Base-by-base conservation (phyloP, 164 flowering plant genomes). In the Kalanchoe fedtschenkoi region DNA sequence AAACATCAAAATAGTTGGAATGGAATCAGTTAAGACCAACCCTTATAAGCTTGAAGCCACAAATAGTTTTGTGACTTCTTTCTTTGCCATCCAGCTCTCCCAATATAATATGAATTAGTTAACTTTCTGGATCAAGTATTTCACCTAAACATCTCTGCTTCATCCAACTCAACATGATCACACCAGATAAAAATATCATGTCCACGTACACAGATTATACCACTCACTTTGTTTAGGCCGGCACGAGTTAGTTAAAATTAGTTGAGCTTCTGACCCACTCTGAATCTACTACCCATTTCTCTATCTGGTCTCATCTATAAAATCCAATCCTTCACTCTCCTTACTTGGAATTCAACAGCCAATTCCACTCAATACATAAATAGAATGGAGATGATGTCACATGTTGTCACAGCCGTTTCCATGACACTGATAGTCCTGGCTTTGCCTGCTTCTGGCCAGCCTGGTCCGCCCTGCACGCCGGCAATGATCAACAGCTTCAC, bases 401-500 rank as follows among this genome's bases (percentile, higher is more conserved):
- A 2, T 6, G 17, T 51, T 51, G 17, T 26, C 13, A 7, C 32
- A 51, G 32, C 17, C 16, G 11, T 51, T 51, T 51, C 56, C 1
- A 5, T 51, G 30, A 32, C 56, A 13, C 32, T 51, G 14, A 10
- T 51, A 51, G 32, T 51, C 56, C 26, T 51, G 56, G 56, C 32
- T n/a, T 17, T 51, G 56, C 56, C 56, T 22, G 32, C 26, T 26
- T 51, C 24, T 51, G 56, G 56, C 17, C 56, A 51, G 56, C 56
- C 56, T 5, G 56, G 56, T 51, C 56, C 26, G 9, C 56, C 56
- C 32, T 51, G 56, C 56, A 51, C 56, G 5, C 56, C 56, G 1
- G 32, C 32, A 11, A 24, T 51, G 56, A 6, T 51, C 1, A 51
- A 26, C 14, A 51, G 56, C 30, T 51, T 24, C 21, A 26, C 56